These are phyloP conservation scores for Penicillium tannophilum DNA, from an alignment of 495 filamentous ascomycete species.

Conservation along the genomic window DNA sequence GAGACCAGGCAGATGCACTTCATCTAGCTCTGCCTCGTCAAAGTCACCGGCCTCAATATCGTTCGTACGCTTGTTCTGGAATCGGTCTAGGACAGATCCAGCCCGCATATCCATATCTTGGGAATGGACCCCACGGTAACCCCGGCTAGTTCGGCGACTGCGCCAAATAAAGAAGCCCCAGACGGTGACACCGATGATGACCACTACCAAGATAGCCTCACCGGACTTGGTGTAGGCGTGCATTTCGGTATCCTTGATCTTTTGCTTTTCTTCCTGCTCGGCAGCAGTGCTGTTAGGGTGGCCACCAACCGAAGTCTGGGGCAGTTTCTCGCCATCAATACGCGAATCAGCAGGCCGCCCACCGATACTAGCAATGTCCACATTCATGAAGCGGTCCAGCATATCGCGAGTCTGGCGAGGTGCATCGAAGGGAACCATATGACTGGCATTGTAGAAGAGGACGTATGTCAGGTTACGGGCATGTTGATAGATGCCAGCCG, in stretches of 20 bases:
- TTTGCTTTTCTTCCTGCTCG: conserved; percentile 71
- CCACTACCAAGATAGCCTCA: conserved; percentile 84
- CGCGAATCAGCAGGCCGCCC: conserved; percentile 79
- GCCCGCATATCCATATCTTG: conserved; percentile 32
- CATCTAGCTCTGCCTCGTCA: conserved; percentile 85
- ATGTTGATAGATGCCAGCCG: conserved; percentile 89
- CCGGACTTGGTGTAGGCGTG: conserved; percentile 90
- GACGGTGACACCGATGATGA: conserved; percentile 70
- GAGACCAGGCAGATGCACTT: conserved; percentile 57
- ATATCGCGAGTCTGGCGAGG: conserved; percentile 88
- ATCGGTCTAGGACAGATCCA: conserved; percentile 37
- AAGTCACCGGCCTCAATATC: conserved; percentile 87
- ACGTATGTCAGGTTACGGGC: conserved; percentile 96
- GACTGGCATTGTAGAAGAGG: conserved; percentile 89
- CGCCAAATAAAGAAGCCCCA: conserved; percentile 91
- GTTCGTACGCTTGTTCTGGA: conserved; percentile 51
- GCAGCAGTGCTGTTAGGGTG: conserved; percentile 78
- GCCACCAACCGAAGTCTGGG: conserved; percentile 83
- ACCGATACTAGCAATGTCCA: conserved; percentile 90
- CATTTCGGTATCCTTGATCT: conserved; percentile 85
- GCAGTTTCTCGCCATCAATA: conserved; percentile 85
- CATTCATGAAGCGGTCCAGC: conserved; percentile 93
- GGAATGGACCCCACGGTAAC: conserved; percentile 49
- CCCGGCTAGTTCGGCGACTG: conserved; percentile 58
- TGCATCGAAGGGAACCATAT: conserved; percentile 97